These are phyloP conservation scores for Phytophthora tubulina DNA, from an alignment of 352 stramenopile species.

Conservation along the genomic window DNA sequence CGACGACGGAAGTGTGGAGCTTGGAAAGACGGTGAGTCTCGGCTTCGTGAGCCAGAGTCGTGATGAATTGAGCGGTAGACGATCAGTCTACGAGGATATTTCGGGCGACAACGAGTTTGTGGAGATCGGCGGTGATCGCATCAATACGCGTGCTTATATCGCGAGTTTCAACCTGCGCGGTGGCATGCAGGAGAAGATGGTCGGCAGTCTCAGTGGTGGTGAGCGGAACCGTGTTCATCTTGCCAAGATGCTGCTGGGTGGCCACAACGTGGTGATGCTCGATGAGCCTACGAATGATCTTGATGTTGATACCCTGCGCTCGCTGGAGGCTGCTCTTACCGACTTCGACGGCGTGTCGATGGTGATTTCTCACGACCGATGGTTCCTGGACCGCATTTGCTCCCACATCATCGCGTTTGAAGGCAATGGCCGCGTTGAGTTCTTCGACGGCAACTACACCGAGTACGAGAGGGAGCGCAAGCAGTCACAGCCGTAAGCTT, in stretches of 20 bases:
- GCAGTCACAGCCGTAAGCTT: neutral
- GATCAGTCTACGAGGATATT: constrained; percentile 88
- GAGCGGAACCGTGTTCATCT: constrained; percentile 89
- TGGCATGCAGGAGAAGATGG: constrained; percentile 87
- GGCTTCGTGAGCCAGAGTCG: constrained; percentile 85
- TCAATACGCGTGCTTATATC: constrained; percentile 89
- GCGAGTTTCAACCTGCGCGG: constrained; percentile 88
- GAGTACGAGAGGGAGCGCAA: constrained; percentile 87
- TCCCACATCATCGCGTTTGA: constrained; percentile 91
- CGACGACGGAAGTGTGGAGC: constrained; percentile 80
- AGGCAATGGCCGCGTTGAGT: constrained; percentile 70
- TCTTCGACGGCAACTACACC: constrained; percentile 91
- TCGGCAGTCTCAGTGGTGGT: constrained; percentile 78
- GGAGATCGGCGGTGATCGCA: constrained; percentile 74
- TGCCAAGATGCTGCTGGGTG: constrained; percentile 85
- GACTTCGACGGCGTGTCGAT: constrained; percentile 94
- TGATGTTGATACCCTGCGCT: constrained; percentile 88
- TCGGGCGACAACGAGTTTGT: constrained; percentile 89
- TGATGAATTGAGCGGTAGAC: constrained; percentile 69
- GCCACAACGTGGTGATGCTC: constrained; percentile 90
- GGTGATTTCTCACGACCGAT: constrained; percentile 96
- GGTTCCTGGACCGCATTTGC: constrained; percentile 95
- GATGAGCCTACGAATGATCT: constrained; percentile 92
- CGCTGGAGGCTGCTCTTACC: constrained; percentile 87
- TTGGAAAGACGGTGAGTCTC: constrained; percentile 83